phyloP scores from a whole-genome alignment of 257 asterid species.

The Anisodus tanguticus region DNA sequence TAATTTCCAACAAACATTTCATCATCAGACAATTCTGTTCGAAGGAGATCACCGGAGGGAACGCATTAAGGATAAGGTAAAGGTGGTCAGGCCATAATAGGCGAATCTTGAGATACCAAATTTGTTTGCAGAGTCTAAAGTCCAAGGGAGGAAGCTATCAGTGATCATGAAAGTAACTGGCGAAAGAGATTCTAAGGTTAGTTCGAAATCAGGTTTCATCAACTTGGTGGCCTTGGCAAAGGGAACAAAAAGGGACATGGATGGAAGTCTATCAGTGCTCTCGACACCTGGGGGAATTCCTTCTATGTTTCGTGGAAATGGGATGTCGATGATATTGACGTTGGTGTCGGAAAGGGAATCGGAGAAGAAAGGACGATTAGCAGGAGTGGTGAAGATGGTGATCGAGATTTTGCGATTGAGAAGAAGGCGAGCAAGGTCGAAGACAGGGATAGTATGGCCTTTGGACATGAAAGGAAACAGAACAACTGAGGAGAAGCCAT shows the following conservation, averaged over 20 bases:
- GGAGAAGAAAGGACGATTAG: not conserved
- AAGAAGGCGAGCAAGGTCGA: conserved; percentile 1
- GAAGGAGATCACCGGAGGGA: not conserved
- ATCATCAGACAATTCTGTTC: conserved; percentile 40
- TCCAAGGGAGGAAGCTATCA: not conserved
- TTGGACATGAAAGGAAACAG: conserved; percentile 19
- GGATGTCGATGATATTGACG: not conserved
- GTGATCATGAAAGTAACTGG: conserved; percentile 4
- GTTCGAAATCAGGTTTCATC: not conserved
- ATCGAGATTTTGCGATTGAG: not conserved
- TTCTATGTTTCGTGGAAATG: not conserved
- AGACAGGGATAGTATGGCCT: not conserved
- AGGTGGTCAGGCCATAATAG: conserved; percentile 54
- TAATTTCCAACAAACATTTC: too few relatives aligned
- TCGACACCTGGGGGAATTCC: not conserved
- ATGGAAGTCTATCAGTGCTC: not conserved
- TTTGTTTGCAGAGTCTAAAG: conserved; percentile 28
- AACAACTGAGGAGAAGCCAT: conserved; percentile 14
- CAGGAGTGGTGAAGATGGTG: conserved; percentile 13
- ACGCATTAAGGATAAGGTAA: conserved; percentile 23
- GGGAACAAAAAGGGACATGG: not conserved
- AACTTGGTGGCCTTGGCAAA: not conserved
- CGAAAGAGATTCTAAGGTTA: not conserved
- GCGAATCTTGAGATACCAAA: conserved; percentile 56
- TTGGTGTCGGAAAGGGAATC: not conserved